These are phyloP conservation scores for Malassezia dermatis DNA, from an alignment of 1,284 basidiomycete genomes.

Conservation along the genomic window DNA sequence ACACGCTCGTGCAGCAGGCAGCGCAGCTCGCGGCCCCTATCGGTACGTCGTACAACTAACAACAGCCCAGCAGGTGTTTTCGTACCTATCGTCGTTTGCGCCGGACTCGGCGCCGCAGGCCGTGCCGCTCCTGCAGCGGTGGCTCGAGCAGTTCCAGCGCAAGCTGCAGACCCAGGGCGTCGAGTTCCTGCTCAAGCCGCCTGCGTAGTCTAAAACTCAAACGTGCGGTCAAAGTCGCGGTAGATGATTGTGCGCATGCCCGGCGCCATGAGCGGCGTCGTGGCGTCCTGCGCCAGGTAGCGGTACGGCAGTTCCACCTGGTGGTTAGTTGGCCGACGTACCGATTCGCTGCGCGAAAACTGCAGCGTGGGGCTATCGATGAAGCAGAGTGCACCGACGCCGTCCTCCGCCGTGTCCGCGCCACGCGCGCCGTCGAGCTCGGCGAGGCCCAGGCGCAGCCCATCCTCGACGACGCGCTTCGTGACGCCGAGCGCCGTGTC, in stretches of 20 bases:
- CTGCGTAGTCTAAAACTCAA: slow-evolving; percentile 10
- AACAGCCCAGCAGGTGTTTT: slow-evolving; percentile 35
- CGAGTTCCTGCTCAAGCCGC: slow-evolving; percentile 25
- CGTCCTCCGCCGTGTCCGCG: slow-evolving; percentile 7
- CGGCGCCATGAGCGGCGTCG: slow-evolving; percentile 16
- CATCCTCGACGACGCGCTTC: slow-evolving; percentile 70
- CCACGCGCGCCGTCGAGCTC: slow-evolving; percentile 13
- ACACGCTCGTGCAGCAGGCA: slow-evolving; percentile 13
- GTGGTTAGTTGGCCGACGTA: slow-evolving; percentile 12
- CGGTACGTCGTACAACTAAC: slow-evolving; percentile 20
- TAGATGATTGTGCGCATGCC: slow-evolving; percentile 17
- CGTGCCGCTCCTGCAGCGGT: slow-evolving; percentile 39
- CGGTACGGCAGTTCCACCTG: slow-evolving; percentile 19
- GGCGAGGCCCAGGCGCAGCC: slow-evolving; percentile 28
- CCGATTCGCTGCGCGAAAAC: slow-evolving; percentile 40
- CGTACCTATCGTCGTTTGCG: slow-evolving; percentile 40
- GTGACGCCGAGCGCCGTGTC: slow-evolving; percentile 92
- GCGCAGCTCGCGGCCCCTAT: slow-evolving; percentile 31
- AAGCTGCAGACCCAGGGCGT: slow-evolving; percentile 39
- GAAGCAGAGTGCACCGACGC: slow-evolving; percentile 21
- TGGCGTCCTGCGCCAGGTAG: slow-evolving; percentile 7
- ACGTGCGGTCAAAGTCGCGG: slow-evolving; percentile 16
- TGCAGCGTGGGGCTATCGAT: slow-evolving; percentile 37
- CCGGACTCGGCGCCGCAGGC: slow-evolving; percentile 45
- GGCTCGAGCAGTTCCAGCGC: slow-evolving; percentile 44